Evolutionary conservation across 78 protist species (phyloP), one percentile per base, ranked within the genome.

Genomic region (Dictyostelium firmibasis): DNA sequence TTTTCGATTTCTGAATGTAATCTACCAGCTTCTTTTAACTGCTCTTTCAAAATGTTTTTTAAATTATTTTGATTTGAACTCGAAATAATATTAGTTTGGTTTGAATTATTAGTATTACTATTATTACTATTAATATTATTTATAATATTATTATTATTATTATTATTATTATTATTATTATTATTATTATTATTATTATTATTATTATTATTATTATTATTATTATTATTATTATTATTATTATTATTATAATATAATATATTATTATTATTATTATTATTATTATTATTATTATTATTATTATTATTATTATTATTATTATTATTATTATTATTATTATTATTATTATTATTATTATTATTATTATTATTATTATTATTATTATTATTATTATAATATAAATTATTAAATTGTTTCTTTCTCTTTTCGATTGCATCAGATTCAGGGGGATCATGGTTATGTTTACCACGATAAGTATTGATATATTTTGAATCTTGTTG

Each of bases 401-500:
- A 11, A 27, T 27, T 27, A 27, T 3, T 29, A 67, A 67, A 29
- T 41, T n/a, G 41, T 77, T n/a, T 43, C n/a, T 77, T 77, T 33
- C 41, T 77, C 41, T 41, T 77, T 77, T 77, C 83, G n/a, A n/a
- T 23, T 35, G 27, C 31, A 23, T 77, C 83, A 9, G 41, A 77
- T 79, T 79, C 85, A 6, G 93, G 93, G 4, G 85, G 78, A 25
- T 76, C 84, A 47, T 89, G 94, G 4, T 57, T 89, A 69, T 89
- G 94, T 81, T 81, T 64, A 31, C 87, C 87, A 35, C 69, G 72
- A 18, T 89, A 89, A 23, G 94, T 81, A 50, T 69, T 89, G 13
- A 78, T 29, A 89, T 47, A 62, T 72, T 64, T 81, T 11, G 29
- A 64, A 33, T 81, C 82, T 81, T 89, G 86, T 50, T 89, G 94